Base-by-base conservation (phyloP, 139 green algal genomes). In the Chlamydomonas schloesseri region DNA sequence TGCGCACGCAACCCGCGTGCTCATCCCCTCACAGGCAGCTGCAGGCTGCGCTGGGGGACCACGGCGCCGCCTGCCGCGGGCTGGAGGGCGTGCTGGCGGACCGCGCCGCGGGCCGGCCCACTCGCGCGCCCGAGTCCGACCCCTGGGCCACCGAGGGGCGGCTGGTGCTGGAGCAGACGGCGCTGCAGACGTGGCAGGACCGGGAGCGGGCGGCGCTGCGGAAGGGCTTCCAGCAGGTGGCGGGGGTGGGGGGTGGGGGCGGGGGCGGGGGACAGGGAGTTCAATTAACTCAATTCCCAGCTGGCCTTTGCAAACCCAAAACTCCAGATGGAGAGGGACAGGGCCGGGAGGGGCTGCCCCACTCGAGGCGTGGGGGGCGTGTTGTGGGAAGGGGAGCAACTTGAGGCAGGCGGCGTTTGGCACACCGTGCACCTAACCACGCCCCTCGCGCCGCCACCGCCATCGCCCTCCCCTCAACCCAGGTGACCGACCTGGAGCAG, bases 81-180 rank as follows among this genome's bases (percentile, higher is more conserved):
- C 73, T 90, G 28, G 86, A 87, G 47, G 46, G 18, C 17, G 71
- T 90, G 34, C 86, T 90, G 50, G 58, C 36, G 55, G 72, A 87
- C 62, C 78, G 86, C 21, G 42, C 11, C 24, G 18, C 36, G 36
- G 69, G 86, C 46, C 69, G 42, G 58, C 83, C 58, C 71, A 88
- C 65, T 23, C 58, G 78, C 34, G 86, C 31, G n/a, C 86, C 86
- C 5, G 86, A 95, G 28, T 65, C 33, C 13, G 94, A 97, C 81
- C 94, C 94, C 0, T 97, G 94, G 94, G 87, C 92, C 4, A 93
- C 84, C 10, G 90, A 95, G 50, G 84, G 81, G n/a, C 77, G 71
- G 68, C 65, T 92, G 68, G 90, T 85, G 65, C 67, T 71, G 33
- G 91, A 95, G 82, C 82, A 93, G 50, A n/a, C 20, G 55, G 73